phyloP scores from a whole-genome alignment of 768 basidiomycete species.

The Rhizopogon sp. region DNA sequence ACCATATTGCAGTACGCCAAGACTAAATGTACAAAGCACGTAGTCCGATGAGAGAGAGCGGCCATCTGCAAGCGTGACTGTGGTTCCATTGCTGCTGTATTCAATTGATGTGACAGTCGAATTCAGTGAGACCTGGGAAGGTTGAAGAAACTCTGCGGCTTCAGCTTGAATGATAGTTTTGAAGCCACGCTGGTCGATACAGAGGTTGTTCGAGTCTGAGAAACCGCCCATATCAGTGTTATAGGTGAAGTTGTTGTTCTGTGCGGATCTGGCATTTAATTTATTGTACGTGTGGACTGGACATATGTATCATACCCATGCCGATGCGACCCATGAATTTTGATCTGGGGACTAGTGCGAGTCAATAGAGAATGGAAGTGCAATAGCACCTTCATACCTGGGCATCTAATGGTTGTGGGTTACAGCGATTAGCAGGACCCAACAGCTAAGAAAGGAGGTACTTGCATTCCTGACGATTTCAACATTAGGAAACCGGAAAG shows the following conservation, averaged over 20 bases:
- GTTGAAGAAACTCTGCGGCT: slow-evolving; percentile 48
- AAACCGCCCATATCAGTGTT: slow-evolving; percentile 51
- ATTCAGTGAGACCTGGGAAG: slow-evolving; percentile 43
- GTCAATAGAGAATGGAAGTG: slow-evolving; percentile 24
- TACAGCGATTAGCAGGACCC: slow-evolving; percentile 1
- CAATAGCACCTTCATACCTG: slow-evolving; percentile 15
- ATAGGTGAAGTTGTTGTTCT: slow-evolving; percentile 64
- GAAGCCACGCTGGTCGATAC: slow-evolving; percentile 61
- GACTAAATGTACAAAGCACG: slow-evolving; percentile 62
- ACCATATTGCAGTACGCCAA: slow-evolving; percentile 63
- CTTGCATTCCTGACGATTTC: slow-evolving; percentile 23
- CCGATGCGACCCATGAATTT: slow-evolving; percentile 58
- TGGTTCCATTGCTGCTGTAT: slow-evolving; percentile 41
- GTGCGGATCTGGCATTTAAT: slow-evolving; percentile 5
- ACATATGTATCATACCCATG: slow-evolving; percentile 40
- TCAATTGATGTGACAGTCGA: slow-evolving; percentile 44
- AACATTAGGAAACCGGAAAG: slow-evolving; percentile 1
- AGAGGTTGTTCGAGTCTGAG: slow-evolving; percentile 47
- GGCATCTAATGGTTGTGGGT: slow-evolving; percentile 12
- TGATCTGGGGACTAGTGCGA: slow-evolving; percentile 56
- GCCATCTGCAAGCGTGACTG: slow-evolving; percentile 42
- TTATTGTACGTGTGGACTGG: not conserved
- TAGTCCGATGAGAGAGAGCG: slow-evolving; percentile 45
- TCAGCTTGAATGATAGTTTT: slow-evolving; percentile 51
- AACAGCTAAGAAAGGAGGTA: not conserved